A percentile compares a stretch with the other conserved stretches of the same genome.
These are phyloP conservation scores for Dittrichia graveolens DNA, from an alignment of 129 eudicot species.

Conservation along the genomic window DNA sequence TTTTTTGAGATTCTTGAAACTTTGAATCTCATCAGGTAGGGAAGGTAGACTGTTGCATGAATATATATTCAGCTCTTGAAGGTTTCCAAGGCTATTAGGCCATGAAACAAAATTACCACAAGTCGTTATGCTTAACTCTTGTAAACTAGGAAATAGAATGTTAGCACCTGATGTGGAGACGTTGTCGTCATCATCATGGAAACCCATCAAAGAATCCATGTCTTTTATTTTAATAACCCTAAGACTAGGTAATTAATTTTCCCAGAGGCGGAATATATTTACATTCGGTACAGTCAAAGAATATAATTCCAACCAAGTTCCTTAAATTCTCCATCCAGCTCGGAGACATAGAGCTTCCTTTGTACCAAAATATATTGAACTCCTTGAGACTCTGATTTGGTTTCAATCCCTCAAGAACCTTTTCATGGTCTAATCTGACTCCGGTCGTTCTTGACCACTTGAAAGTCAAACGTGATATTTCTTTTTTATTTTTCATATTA, in stretches of 20 bases:
- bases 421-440: neutral
- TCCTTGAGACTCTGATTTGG: conserved; percentile 18
- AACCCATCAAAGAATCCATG: conserved; percentile 10
- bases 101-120: neutral
- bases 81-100: conserved; percentile 18
- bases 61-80: neutral
- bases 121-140: neutral
- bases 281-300: neutral
- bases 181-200: conserved; percentile 17
- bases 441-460: neutral
- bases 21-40: conserved; percentile 13
- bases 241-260: conserved; percentile 20
- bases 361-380: neutral
- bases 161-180: too few relatives aligned
- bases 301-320: neutral
- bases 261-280: conserved; percentile 21
- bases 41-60: neutral
- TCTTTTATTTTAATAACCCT: neutral
- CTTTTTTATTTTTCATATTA: conserved; percentile 10
- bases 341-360: conserved; percentile 12
- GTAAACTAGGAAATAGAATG: conserved; percentile 1
- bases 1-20: neutral
- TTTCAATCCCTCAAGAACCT: conserved; percentile 27
- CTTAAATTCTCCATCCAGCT: conserved; percentile 18
- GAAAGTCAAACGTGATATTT: neutral